Conservation (phyloP, 331 rosid genomes). For the Rhamnella rubrinervis region DNA sequence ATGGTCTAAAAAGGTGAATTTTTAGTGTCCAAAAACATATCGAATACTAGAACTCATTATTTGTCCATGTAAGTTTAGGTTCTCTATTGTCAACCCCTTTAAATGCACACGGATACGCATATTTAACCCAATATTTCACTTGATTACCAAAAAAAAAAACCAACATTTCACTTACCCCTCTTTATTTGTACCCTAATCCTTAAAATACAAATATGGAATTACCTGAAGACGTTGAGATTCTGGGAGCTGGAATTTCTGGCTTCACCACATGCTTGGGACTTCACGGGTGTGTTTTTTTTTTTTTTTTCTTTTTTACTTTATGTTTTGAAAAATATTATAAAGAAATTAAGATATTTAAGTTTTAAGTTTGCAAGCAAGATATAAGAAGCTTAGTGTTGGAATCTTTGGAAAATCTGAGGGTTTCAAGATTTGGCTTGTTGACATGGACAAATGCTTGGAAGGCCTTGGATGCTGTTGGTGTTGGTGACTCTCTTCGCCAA, state of each 20-base stretch:
- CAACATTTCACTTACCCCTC: too few species aligned
- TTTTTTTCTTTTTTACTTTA: neutral
- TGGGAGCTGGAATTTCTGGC: conserved; percentile 77
- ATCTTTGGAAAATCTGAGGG: conserved; percentile 49
- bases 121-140: too few species aligned
- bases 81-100: too few species aligned
- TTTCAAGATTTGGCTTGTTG: conserved; percentile 47
- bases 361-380: conserved; percentile 38
- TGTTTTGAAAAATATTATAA: neutral
- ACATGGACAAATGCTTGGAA: conserved; percentile 69
- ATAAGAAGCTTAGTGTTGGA: conserved; percentile 62
- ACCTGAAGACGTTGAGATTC: conserved; percentile 52
- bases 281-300: conserved; percentile 37
- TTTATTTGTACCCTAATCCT: neutral
- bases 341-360: neutral
- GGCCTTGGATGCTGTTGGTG: conserved; percentile 64
- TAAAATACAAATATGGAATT: neutral
- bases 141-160: too few species aligned
- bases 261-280: conserved; percentile 72
- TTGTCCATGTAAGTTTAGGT: too few species aligned
- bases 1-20: too few species aligned
- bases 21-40: too few species aligned
- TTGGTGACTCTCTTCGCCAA: conserved; percentile 50
- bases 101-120: too few species aligned
- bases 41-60: too few species aligned